Conservation (phyloP, 805 yeast species). For the Candida hispaniensis region DNA sequence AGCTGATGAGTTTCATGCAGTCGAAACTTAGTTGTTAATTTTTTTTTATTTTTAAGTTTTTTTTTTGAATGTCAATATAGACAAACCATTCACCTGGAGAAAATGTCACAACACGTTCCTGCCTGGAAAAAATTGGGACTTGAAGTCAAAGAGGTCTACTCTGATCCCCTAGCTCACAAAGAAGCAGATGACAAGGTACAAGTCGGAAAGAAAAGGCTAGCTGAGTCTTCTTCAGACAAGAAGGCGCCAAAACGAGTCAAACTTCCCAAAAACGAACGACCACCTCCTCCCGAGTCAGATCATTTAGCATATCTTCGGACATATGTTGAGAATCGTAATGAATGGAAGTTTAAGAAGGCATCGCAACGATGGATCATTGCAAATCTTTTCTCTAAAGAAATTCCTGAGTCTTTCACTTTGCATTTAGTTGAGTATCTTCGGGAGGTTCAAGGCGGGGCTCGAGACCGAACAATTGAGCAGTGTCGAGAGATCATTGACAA, state of each 20-base stretch:
- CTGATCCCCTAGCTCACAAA: conserved; percentile 28
- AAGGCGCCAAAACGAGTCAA: conserved; percentile 64
- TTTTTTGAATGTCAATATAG: no score
- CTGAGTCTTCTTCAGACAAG: conserved; percentile 26
- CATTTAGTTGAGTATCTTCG: conserved; percentile 43
- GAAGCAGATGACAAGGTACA: conserved; percentile 25
- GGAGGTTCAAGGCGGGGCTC: conserved; percentile 62
- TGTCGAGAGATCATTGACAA: conserved; percentile 44
- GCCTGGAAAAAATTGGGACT: conserved; percentile 80
- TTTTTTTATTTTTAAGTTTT: no score
- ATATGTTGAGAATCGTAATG: conserved; percentile 42
- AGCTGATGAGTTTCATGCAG: no score
- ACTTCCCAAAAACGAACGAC: conserved; percentile 54
- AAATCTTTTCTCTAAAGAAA: conserved; percentile 36
- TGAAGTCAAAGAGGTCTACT: conserved; percentile 35
- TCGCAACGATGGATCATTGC: conserved; percentile 78
- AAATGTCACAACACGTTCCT: conserved; percentile 35
- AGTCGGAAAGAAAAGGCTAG: conserved; percentile 18
- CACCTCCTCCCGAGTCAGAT: conserved; percentile 67
- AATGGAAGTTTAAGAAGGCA: conserved; percentile 80
- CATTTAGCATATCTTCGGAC: conserved; percentile 56
- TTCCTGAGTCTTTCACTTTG: conserved; percentile 43
- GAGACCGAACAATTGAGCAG: conserved; percentile 41
- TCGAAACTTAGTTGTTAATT: no score
- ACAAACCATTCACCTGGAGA: no score